These are phyloP conservation scores for Blastocystis sp. DNA, from an alignment of 352 stramenopile genomes.

Conservation along the genomic window DNA sequence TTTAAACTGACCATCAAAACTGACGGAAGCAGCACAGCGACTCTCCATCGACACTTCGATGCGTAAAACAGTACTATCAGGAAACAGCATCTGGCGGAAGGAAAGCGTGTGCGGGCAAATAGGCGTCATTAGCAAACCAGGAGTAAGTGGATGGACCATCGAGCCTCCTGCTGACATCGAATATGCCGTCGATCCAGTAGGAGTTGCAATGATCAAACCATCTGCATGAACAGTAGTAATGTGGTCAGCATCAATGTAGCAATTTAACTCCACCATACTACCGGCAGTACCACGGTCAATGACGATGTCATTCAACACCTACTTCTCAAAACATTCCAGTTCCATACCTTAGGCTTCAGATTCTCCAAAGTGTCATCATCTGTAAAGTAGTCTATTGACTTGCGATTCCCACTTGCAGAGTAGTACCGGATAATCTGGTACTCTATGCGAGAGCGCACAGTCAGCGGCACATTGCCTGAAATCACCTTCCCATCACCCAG, in stretches of 20 bases:
- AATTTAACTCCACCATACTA: constrained; percentile 88
- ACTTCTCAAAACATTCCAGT: constrained; percentile 64
- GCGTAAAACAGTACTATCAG: constrained; percentile 80
- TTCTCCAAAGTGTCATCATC: background rate
- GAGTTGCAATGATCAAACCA: constrained; percentile 95
- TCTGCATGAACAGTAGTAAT: constrained; percentile 77
- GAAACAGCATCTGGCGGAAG: constrained; percentile 82
- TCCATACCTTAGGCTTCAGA: background rate
- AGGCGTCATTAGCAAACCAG: constrained; percentile 91
- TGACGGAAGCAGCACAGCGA: constrained; percentile 73
- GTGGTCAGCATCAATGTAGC: constrained; percentile 79
- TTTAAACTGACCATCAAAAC: constrained; percentile 82
- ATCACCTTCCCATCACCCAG: constrained; percentile 13
- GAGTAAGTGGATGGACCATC: constrained; percentile 92
- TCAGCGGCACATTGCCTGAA: constrained; percentile 60
- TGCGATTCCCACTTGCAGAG: background rate
- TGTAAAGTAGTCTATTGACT: background rate
- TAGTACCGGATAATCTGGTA: constrained; percentile 49
- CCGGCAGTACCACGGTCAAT: constrained; percentile 83
- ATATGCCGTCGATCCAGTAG: constrained; percentile 94
- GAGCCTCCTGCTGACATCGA: constrained; percentile 90
- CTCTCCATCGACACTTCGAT: constrained; percentile 76
- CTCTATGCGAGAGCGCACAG: constrained; percentile 63
- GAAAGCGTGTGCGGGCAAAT: constrained; percentile 95
- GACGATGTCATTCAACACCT: constrained; percentile 96